phyloP scores from a whole-genome alignment of 2,329 filamentous ascomycete genomes.

The Ceratocystis smalleyi region DNA sequence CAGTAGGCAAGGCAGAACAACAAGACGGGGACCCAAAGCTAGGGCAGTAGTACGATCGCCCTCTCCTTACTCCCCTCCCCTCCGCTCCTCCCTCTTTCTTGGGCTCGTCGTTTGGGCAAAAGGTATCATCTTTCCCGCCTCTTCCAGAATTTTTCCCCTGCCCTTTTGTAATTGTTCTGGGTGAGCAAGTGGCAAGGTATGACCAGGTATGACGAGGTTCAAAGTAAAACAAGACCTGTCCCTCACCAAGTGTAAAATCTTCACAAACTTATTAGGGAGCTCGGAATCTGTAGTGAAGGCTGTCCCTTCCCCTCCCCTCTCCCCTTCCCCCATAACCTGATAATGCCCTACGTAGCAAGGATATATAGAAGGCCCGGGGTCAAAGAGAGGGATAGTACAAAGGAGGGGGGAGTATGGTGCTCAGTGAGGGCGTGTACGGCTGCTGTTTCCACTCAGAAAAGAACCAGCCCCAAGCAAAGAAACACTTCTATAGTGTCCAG shows the following conservation, averaged over 20 bases:
- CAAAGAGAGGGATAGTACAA: not conserved
- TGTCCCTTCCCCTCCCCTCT: not conserved
- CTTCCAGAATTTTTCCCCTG: not conserved
- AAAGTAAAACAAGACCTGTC: not conserved
- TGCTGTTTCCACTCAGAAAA: no score
- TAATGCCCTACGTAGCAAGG: not conserved
- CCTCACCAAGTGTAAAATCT: slow-evolving; percentile 3
- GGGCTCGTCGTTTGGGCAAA: not conserved
- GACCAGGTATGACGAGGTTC: not conserved
- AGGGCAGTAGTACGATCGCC: not conserved
- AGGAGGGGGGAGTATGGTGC: not conserved
- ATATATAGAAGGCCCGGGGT: not conserved
- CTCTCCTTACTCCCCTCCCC: not conserved
- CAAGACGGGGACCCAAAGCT: no score
- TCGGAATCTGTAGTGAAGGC: not conserved
- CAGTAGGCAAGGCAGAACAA: not conserved
- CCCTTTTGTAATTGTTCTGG: not conserved
- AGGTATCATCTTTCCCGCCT: not conserved
- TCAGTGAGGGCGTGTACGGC: not conserved
- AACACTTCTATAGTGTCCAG: no score
- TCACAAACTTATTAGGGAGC: not conserved
- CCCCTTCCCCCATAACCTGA: no score
- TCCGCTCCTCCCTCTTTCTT: not conserved
- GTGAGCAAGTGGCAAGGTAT: not conserved
- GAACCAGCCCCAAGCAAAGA: no score